phyloP scores from a whole-genome alignment of 2,329 filamentous ascomycete species.

The Neospermospora avenae region DNA sequence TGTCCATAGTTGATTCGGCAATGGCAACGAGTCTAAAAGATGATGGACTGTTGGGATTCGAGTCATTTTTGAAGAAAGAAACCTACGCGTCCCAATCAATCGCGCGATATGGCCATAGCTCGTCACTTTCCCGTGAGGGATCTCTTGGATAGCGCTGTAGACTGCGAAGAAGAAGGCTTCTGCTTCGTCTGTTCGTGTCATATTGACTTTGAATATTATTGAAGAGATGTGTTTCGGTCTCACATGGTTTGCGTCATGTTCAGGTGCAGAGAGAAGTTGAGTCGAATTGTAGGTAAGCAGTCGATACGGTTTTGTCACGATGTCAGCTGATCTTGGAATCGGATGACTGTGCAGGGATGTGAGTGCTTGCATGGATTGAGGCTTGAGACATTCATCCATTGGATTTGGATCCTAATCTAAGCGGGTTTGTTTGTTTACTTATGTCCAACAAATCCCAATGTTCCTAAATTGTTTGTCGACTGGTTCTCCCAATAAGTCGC shows the following conservation, averaged over 20 bases:
- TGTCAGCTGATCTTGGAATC: not conserved
- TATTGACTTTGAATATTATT: slow-evolving; percentile 33
- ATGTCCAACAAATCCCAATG: not conserved
- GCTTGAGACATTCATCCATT: not conserved
- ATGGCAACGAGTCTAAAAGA: too few species aligned
- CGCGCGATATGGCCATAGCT: slow-evolving; percentile 80
- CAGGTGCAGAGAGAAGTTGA: not conserved
- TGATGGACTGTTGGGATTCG: too few species aligned
- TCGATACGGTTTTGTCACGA: slow-evolving; percentile 3
- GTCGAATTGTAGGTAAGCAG: not conserved
- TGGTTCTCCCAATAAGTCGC: too few species aligned
- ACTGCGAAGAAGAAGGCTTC: slow-evolving; percentile 72
- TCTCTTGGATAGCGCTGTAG: slow-evolving; percentile 80
- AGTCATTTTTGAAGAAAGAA: too few species aligned
- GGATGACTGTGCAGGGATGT: not conserved
- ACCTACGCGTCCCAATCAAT: slow-evolving; percentile 68
- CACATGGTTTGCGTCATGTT: too few species aligned
- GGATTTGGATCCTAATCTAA: not conserved
- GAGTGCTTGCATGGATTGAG: not conserved
- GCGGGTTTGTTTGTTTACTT: not conserved
- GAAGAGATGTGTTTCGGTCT: not conserved
- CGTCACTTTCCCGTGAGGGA: slow-evolving; percentile 80
- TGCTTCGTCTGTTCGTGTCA: slow-evolving; percentile 73
- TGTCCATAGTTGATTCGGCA: too few species aligned
- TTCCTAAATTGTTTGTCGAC: too few species aligned